Conservation (phyloP, 176 grass and related monocot genomes). For the Avena eriantha region DNA sequence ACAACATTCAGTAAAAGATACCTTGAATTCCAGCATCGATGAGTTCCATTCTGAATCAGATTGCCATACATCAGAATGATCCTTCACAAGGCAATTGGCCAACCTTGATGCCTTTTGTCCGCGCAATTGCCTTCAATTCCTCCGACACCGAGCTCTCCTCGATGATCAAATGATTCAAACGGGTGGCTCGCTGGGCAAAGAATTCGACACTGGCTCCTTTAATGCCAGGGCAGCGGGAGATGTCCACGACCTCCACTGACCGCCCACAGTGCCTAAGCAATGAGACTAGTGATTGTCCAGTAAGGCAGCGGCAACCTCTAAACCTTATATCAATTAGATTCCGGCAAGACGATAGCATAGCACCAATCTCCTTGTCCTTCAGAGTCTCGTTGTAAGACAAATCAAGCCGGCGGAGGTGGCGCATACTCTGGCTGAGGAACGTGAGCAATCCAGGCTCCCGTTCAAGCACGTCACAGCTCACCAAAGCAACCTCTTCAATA, state of each 20-base stretch:
- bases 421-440: conserved; percentile 89
- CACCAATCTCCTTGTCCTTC: conserved; percentile 71
- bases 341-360: conserved; percentile 85
- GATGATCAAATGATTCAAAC: conserved; percentile 59
- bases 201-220: conserved; percentile 46
- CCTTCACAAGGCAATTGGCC: conserved; percentile 41
- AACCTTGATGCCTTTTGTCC: conserved; percentile 61
- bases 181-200: conserved; percentile 53
- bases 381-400: conserved; percentile 88
- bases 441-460: conserved; percentile 74
- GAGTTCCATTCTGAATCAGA: conserved; percentile 40
- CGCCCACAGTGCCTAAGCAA: conserved; percentile 70
- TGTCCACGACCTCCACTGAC: conserved; percentile 68
- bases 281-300: conserved; percentile 41
- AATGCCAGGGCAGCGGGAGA: conserved; percentile 66
- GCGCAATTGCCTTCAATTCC: conserved; percentile 41
- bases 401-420: conserved; percentile 61
- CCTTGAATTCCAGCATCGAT: not conserved
- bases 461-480: conserved; percentile 87
- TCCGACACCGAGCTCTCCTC: conserved; percentile 65
- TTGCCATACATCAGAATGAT: conserved; percentile 40
- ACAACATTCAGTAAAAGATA: conserved; percentile 22
- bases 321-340: conserved; percentile 76
- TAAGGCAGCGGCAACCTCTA: conserved; percentile 72
- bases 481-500: conserved; percentile 85